A percentile compares a stretch with the other conserved stretches of the same genome.
Evolutionary conservation across 352 stramenopile species (phyloP).

Genomic region (Phytophthora ohioensis): DNA sequence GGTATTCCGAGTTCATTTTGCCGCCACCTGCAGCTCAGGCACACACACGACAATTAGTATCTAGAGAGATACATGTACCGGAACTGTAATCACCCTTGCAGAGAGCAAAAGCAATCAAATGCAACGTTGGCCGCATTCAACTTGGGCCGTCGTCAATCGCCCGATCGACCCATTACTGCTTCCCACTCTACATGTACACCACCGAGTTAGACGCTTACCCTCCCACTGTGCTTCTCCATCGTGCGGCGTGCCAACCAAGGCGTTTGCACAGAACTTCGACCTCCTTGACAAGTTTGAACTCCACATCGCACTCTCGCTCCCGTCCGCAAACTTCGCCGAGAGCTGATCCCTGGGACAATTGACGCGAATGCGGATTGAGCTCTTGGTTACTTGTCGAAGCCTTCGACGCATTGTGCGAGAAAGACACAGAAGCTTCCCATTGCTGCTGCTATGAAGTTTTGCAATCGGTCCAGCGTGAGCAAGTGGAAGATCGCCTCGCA

Average conservation of each 20-base stretch:
- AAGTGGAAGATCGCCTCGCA: neutral
- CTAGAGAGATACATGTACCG: neutral
- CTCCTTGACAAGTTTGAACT: conserved; percentile 7
- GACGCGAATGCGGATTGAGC: neutral
- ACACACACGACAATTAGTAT: neutral
- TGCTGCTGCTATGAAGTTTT: neutral
- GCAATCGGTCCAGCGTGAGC: conserved; percentile 9
- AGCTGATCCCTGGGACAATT: conserved; percentile 4
- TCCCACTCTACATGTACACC: conserved; percentile 10
- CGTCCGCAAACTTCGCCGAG: conserved; percentile 3
- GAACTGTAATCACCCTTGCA: neutral
- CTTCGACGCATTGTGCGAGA: neutral
- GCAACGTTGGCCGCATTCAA: conserved; percentile 7
- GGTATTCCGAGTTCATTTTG: no score
- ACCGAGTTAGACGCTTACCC: conserved; percentile 12
- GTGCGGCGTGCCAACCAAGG: neutral
- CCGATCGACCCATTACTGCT: conserved; percentile 28
- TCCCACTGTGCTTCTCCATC: conserved; percentile 13
- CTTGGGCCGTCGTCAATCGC: conserved; percentile 7
- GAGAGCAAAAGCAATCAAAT: neutral
- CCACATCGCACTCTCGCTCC: conserved; percentile 13
- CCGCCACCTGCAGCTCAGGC: no score
- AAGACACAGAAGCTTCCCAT: conserved; percentile 1
- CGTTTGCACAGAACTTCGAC: neutral
- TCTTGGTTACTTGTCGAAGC: neutral